Evolutionary conservation across 2,329 filamentous ascomycete species (phyloP).

Genomic region (Aspergillus sp.): DNA sequence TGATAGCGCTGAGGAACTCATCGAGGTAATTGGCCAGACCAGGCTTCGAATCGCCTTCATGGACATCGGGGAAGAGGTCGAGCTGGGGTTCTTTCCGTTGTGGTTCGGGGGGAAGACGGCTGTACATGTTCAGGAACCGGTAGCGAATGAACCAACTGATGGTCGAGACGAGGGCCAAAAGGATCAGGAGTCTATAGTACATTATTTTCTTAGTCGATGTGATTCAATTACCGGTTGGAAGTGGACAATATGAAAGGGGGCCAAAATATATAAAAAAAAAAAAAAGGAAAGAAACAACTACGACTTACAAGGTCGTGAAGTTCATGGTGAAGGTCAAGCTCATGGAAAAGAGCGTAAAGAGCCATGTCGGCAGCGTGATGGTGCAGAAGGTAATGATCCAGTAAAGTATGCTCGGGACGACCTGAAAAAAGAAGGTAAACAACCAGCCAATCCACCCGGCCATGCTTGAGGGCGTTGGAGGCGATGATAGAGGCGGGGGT

Average conservation of each 20-base stretch:
- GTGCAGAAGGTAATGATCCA: conserved; percentile 79
- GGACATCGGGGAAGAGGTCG: conserved; percentile 87
- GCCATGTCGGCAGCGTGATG: conserved; percentile 79
- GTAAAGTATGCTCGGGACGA: conserved; percentile 58
- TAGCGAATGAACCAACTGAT: conserved; percentile 92
- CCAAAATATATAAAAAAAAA: too few relatives aligned
- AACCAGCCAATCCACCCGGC: conserved; percentile 43
- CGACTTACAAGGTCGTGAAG: conserved; percentile 74
- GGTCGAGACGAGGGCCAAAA: conserved; percentile 70
- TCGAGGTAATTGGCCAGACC: conserved; percentile 94
- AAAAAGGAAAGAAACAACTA: neutral
- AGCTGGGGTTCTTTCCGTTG: conserved; percentile 93
- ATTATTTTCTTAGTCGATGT: neutral
- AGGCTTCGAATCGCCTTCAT: conserved; percentile 82
- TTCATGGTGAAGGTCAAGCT: conserved; percentile 98
- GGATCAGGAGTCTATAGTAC: conserved; percentile 60
- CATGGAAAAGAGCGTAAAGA: conserved; percentile 85
- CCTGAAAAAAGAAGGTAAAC: conserved; percentile 44
- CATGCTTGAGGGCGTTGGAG: conserved; percentile 29
- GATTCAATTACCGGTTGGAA: conserved; percentile 4
- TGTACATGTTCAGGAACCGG: conserved; percentile 94
- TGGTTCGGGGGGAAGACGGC: conserved; percentile 83
- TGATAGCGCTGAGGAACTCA: conserved; percentile 96
- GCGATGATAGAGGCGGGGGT: conserved; percentile 22
- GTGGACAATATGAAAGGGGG: neutral